Evolutionary conservation across 495 filamentous ascomycete genomes (phyloP).

Genomic region (Monascus purpureus): DNA sequence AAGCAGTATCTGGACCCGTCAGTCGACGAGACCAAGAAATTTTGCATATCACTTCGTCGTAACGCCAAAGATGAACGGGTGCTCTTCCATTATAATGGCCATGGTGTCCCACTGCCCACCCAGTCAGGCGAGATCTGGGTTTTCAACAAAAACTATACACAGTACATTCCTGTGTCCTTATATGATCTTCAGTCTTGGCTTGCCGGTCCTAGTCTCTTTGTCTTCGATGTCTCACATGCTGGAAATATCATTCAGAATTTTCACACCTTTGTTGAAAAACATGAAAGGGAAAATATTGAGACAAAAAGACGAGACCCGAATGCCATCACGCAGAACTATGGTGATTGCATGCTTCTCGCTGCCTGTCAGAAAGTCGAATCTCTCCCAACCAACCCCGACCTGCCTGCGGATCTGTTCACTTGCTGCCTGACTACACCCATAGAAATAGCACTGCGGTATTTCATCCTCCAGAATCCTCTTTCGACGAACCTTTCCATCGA

Average conservation of each 20-base stretch:
- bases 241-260: slow-evolving; percentile 93
- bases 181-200: slow-evolving; percentile 96
- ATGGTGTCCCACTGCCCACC: slow-evolving; percentile 95
- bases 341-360: slow-evolving; percentile 80
- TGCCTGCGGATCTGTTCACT: slow-evolving; percentile 93
- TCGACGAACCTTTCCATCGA: slow-evolving; percentile 61
- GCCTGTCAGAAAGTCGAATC: slow-evolving; percentile 82
- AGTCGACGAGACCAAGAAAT: slow-evolving; percentile 91
- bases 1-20: slow-evolving; percentile 95
- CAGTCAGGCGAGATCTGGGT: slow-evolving; percentile 97
- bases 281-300: slow-evolving; percentile 73
- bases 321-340: slow-evolving; percentile 52
- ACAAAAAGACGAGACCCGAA: slow-evolving; percentile 56
- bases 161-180: slow-evolving; percentile 94
- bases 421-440: slow-evolving; percentile 94
- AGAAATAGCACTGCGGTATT: slow-evolving; percentile 89
- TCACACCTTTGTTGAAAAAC: slow-evolving; percentile 84
- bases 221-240: slow-evolving; percentile 94
- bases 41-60: slow-evolving; percentile 72
- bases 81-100: slow-evolving; percentile 95
- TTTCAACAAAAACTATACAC: slow-evolving; percentile 96
- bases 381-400: slow-evolving; percentile 87
- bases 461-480: slow-evolving; percentile 83
- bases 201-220: slow-evolving; percentile 86
- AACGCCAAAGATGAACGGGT: slow-evolving; percentile 94